phyloP scores from a whole-genome alignment of 257 asterid genomes.

The Ocimum tenuiflorum region DNA sequence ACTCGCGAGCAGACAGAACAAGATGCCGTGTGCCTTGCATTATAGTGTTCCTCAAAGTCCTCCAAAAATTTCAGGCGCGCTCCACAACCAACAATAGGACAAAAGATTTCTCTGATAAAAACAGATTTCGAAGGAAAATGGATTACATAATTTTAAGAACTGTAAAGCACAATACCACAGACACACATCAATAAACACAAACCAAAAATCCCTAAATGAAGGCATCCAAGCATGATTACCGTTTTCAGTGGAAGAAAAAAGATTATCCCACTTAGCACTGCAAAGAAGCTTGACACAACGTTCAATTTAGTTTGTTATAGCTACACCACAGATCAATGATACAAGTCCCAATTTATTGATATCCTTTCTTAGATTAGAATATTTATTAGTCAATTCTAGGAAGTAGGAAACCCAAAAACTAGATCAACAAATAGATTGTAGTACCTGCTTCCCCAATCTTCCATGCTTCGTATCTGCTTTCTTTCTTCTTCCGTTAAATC shows the following conservation, averaged over 20 bases:
- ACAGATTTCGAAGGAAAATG: slow-evolving; percentile 1
- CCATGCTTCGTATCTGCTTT: slow-evolving; percentile 41
- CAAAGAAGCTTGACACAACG: background rate
- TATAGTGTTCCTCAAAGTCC: slow-evolving; percentile 82
- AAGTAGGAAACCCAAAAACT: background rate
- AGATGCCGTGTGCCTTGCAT: slow-evolving; percentile 81
- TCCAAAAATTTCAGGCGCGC: slow-evolving; percentile 56
- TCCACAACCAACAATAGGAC: slow-evolving; percentile 90
- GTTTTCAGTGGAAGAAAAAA: background rate
- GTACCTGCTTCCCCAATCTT: slow-evolving; percentile 57
- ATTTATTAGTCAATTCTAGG: background rate
- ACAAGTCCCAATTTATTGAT: background rate
- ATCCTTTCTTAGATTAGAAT: background rate
- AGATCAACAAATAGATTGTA: slow-evolving; percentile 7
- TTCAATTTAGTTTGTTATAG: background rate
- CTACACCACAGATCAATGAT: background rate
- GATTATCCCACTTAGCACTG: background rate
- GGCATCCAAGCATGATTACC: background rate
- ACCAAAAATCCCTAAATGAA: background rate
- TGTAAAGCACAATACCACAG: background rate
- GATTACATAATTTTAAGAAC: slow-evolving; percentile 1
- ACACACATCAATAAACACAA: too few species aligned
- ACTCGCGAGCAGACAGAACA: slow-evolving; percentile 91
- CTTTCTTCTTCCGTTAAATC: slow-evolving; percentile 72
- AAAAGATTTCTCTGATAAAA: slow-evolving; percentile 45